These are phyloP conservation scores for Pseudogymnoascus pannorum DNA, from an alignment of 2,329 filamentous ascomycete species.

Conservation along the genomic window DNA sequence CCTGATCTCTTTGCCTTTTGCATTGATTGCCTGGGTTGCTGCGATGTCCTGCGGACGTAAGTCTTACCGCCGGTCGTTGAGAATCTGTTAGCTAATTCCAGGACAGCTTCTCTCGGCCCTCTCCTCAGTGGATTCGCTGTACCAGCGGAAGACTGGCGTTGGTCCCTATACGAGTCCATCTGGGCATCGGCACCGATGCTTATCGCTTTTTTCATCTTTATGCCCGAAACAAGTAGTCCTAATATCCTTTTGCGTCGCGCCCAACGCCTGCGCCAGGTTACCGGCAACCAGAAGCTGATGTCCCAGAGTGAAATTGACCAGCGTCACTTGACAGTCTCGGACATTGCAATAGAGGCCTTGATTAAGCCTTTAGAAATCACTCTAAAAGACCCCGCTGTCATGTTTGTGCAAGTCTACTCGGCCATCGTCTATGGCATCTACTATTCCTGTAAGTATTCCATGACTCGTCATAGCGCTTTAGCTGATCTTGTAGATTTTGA, in stretches of 20 bases:
- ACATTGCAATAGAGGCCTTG: conserved; percentile 44
- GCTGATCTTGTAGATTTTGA: conserved; percentile 41
- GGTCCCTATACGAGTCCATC: conserved; percentile 54
- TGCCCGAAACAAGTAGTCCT: conserved; percentile 52
- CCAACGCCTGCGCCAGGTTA: conserved; percentile 47
- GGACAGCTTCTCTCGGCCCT: conserved; percentile 45
- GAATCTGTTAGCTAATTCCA: no score
- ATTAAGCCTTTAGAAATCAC: conserved; percentile 51
- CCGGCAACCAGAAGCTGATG: conserved; percentile 46
- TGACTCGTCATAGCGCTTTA: no score
- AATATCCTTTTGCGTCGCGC: conserved; percentile 54
- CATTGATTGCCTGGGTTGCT: conserved; percentile 49
- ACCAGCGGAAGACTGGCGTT: conserved; percentile 48
- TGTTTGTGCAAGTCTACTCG: conserved; percentile 53
- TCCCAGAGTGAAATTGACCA: conserved; percentile 57
- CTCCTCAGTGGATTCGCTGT: conserved; percentile 51
- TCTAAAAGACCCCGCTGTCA: conserved; percentile 51
- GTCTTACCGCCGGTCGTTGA: no score
- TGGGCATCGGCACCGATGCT: conserved; percentile 51
- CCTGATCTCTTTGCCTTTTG: conserved; percentile 45
- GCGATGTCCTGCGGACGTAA: conserved; percentile 20
- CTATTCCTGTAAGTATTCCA: conserved; percentile 36
- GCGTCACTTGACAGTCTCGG: conserved; percentile 37
- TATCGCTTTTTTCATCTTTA: conserved; percentile 48
- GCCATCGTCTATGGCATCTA: conserved; percentile 53